Percentiles rank a stretch among this genome's conserved stretches.
These are phyloP conservation scores for Phytophthora lateralis DNA, from an alignment of 352 stramenopile genomes.

Conservation along the genomic window DNA sequence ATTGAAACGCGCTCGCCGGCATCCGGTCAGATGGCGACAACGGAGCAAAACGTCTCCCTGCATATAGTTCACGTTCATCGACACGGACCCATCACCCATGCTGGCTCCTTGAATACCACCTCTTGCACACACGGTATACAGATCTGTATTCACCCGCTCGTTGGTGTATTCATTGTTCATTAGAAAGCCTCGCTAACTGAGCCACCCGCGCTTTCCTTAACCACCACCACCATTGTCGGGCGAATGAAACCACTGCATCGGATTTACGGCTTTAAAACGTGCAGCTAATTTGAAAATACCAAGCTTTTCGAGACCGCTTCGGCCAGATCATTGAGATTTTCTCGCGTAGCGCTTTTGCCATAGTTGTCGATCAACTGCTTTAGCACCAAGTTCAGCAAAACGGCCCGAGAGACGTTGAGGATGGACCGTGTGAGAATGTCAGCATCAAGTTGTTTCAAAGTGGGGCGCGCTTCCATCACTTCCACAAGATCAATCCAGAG, in stretches of 20 bases:
- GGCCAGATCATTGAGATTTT: constrained; percentile 31
- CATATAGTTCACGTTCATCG: too few species aligned
- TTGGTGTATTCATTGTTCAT: not conserved
- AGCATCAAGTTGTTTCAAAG: constrained; percentile 30
- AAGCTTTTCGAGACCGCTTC: constrained; percentile 11
- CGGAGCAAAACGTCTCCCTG: too few species aligned
- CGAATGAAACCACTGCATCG: not conserved
- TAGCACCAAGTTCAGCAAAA: constrained; percentile 14
- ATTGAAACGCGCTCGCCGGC: too few species aligned
- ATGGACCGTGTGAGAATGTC: constrained; percentile 38
- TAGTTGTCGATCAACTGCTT: constrained; percentile 27
- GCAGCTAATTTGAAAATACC: constrained; percentile 15
- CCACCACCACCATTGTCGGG: not conserved
- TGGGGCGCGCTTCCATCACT: constrained; percentile 27
- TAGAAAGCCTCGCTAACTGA: not conserved
- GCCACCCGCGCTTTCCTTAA: not conserved
- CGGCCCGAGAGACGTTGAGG: constrained; percentile 15
- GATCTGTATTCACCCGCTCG: too few species aligned
- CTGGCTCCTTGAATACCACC: too few species aligned
- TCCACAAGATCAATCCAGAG: constrained; percentile 43
- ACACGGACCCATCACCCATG: too few species aligned
- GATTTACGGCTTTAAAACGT: not conserved
- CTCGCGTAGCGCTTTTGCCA: constrained; percentile 19
- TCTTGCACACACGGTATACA: too few species aligned
- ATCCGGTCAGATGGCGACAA: too few species aligned